These are phyloP conservation scores for Penicillium hordei DNA, from an alignment of 2,329 filamentous ascomycete species.

Conservation along the genomic window DNA sequence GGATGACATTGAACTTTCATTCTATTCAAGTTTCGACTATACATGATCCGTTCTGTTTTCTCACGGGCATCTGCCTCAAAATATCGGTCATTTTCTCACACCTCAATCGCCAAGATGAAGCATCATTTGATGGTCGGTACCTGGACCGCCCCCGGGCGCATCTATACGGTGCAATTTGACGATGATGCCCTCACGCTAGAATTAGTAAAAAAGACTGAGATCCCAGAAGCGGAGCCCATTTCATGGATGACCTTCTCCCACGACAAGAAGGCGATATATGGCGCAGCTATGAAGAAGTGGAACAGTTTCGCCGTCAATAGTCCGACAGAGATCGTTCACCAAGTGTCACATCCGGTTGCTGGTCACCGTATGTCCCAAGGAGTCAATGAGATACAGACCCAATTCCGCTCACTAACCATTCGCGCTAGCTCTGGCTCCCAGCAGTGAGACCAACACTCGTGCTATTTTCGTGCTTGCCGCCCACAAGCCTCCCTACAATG, in stretches of 20 bases:
- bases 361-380: conserved; percentile 61
- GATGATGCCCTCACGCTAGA: conserved; percentile 73
- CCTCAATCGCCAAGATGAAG: conserved; percentile 58
- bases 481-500: conserved; percentile 71
- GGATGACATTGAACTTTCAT: conserved; percentile 11
- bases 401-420: conserved; percentile 4
- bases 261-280: conserved; percentile 79
- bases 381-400: not conserved
- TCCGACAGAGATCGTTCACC: conserved; percentile 73
- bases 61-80: conserved; percentile 8
- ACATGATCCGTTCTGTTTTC: conserved; percentile 18
- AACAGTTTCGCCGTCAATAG: conserved; percentile 74
- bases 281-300: conserved; percentile 92
- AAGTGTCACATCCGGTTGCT: conserved; percentile 71
- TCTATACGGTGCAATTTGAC: conserved; percentile 86
- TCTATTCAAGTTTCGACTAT: conserved; percentile 11
- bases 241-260: conserved; percentile 95
- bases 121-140: conserved; percentile 92
- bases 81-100: conserved; percentile 14
- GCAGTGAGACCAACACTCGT: conserved; percentile 73
- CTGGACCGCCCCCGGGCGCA: conserved; percentile 85
- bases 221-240: conserved; percentile 80
- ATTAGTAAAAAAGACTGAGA: conserved; percentile 76
- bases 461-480: conserved; percentile 87
- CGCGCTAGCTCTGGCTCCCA: conserved; percentile 63